Conservation (phyloP, 129 eudicot species). For the Oenanthe sinensis region DNA sequence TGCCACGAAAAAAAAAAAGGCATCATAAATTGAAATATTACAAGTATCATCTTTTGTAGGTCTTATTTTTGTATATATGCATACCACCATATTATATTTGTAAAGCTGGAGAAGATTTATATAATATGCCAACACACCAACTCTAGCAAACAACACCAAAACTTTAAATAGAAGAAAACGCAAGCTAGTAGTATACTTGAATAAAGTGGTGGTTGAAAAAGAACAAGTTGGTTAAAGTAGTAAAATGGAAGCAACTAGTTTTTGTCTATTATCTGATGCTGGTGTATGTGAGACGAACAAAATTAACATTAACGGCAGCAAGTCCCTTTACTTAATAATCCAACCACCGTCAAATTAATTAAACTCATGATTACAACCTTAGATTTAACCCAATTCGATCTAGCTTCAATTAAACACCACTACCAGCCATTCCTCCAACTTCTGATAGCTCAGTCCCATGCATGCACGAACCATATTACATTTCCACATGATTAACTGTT, state of each 20-base stretch:
- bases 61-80: background rate
- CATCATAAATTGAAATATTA: background rate
- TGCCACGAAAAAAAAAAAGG: background rate
- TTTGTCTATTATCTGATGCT: background rate
- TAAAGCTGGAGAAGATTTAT: background rate
- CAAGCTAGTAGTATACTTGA: background rate
- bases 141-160: background rate
- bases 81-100: background rate
- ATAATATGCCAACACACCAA: background rate
- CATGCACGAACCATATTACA: background rate
- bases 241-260: conserved; percentile 47
- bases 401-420: background rate
- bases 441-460: conserved; percentile 6
- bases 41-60: background rate
- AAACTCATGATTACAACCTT: background rate
- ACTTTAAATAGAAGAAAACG: conserved; percentile 3
- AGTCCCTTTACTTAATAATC: conserved; percentile 28
- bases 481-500: background rate
- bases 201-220: background rate
- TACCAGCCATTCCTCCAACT: conserved; percentile 2
- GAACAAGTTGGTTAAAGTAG: conserved; percentile 46
- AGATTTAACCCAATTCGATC: background rate
- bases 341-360: conserved; percentile 4
- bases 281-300: conserved; percentile 3
- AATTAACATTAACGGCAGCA: conserved; percentile 1